Conservation (phyloP, 768 basidiomycete species). For the Mycena olivaceomarginata region DNA sequence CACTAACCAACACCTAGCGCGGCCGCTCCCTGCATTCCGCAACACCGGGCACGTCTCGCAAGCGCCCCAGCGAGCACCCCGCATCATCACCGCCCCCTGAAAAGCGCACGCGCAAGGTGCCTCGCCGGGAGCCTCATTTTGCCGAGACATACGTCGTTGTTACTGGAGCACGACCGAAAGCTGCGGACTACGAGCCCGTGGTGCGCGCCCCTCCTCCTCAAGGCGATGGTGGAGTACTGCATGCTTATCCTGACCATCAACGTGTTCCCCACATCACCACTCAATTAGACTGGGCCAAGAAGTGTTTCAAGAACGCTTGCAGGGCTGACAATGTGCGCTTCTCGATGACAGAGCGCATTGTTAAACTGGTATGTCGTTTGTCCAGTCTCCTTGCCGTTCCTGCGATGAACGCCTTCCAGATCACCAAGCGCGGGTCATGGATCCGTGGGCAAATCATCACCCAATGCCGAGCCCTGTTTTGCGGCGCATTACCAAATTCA, state of each 20-base stretch:
- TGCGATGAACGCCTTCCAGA: background rate
- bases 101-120: too few species aligned
- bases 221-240: background rate
- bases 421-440: conserved; percentile 15
- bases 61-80: too few species aligned
- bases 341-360: background rate
- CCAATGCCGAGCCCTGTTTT: background rate
- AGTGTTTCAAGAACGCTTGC: background rate
- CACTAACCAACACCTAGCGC: too few species aligned
- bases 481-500: conserved; percentile 1
- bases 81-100: too few species aligned
- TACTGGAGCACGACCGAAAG: background rate
- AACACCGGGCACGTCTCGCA: too few species aligned
- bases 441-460: conserved; percentile 7
- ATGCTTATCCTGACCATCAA: conserved; percentile 5
- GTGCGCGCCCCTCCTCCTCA: background rate
- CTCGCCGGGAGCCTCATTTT: too few species aligned
- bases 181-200: conserved; percentile 9
- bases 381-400: background rate
- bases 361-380: background rate
- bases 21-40: too few species aligned
- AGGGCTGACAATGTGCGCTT: background rate
- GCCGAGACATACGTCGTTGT: background rate
- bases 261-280: background rate
- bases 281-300: background rate